Percentiles rank a stretch among this genome's conserved stretches.
phyloP scores from a whole-genome alignment of 2,329 filamentous ascomycete species.

The Daldinia sp. region DNA sequence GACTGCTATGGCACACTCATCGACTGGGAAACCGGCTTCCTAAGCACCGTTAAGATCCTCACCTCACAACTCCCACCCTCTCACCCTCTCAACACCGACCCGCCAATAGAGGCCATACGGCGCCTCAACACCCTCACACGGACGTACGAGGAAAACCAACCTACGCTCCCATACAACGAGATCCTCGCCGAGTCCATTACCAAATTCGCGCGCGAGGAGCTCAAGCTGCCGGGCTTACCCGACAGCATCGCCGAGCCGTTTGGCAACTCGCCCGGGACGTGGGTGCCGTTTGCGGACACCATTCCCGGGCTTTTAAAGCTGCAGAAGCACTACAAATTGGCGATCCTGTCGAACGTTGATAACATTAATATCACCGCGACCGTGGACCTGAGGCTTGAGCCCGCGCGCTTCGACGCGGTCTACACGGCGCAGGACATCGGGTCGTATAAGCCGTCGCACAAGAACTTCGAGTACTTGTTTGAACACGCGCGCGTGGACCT shows the following conservation, averaged over 20 bases:
- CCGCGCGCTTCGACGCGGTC: conserved; percentile 68
- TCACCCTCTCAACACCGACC: conserved; percentile 54
- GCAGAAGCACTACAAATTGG: conserved; percentile 65
- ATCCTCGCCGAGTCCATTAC: conserved; percentile 66
- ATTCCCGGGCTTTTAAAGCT: conserved; percentile 64
- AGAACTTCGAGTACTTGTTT: conserved; percentile 76
- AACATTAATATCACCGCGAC: conserved; percentile 52
- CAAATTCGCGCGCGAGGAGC: conserved; percentile 59
- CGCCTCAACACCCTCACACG: conserved; percentile 62
- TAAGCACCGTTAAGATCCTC: conserved; percentile 63
- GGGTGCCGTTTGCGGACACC: conserved; percentile 70
- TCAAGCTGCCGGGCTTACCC: conserved; percentile 54
- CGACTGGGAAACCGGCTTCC: conserved; percentile 80
- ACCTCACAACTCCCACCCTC: conserved; percentile 53
- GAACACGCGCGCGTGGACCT: conserved; percentile 64
- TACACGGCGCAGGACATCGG: conserved; percentile 80
- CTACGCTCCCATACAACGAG: conserved; percentile 69
- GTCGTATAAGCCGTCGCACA: conserved; percentile 74
- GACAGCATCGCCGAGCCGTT: conserved; percentile 61
- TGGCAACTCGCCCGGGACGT: conserved; percentile 63
- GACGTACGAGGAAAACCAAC: conserved; percentile 64
- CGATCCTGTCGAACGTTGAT: conserved; percentile 66
- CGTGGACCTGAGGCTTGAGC: conserved; percentile 56
- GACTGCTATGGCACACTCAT: conserved; percentile 85
- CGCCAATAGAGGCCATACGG: conserved; percentile 56